Base-by-base conservation (phyloP, 2,329 filamentous ascomycete genomes). In the Meredithiella fracta region DNA sequence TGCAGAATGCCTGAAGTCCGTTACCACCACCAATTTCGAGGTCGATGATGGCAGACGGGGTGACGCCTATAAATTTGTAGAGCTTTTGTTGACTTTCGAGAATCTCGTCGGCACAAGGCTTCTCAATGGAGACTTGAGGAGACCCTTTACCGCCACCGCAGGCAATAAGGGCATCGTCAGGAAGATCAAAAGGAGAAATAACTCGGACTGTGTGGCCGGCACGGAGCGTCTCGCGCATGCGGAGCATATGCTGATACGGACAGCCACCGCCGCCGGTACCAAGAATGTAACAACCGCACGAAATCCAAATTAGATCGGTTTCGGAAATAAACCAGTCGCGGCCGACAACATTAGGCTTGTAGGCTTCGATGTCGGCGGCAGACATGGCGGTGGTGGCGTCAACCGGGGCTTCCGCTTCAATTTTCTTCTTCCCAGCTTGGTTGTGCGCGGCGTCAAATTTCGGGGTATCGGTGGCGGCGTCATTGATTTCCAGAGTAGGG, bases 1-100 rank as follows among this genome's bases (percentile, higher is more conserved):
- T 65, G 3, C 79, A 70, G 65, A 82, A 68, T 7, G 75, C 73
- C 60, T 79, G 73, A 7, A 83, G 67, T 0, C 80, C 80, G 60
- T 85, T 85, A 3, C 73, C 74, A 5, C 82, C 81, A n/a, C 82
- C 82, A 55, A 85, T 81, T 62, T 85, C 81, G 9, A 83, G 65
- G 1, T 77, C 73, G 59, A 84, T 77, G 59, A 83, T 75, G 38
- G 79, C 75, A 22, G 76, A 72, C 1, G 64, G 63, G 15, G 65
- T 63, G 38, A 70, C 67, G 51, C 74, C 68, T 34, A 75, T 72
- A 22, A 58, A 38, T 49, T 74, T 72, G 64, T 75, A 78, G 7
- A 83, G 67, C 61, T 76, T 76, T 1, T 62, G 61, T 59, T 76
- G 74, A 2, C 73, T 68, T 54, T 77, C 65, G 42, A 73, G 66